Base-by-base conservation (phyloP, 108 stramenopile genomes). In the Discostella stelligeroides region DNA sequence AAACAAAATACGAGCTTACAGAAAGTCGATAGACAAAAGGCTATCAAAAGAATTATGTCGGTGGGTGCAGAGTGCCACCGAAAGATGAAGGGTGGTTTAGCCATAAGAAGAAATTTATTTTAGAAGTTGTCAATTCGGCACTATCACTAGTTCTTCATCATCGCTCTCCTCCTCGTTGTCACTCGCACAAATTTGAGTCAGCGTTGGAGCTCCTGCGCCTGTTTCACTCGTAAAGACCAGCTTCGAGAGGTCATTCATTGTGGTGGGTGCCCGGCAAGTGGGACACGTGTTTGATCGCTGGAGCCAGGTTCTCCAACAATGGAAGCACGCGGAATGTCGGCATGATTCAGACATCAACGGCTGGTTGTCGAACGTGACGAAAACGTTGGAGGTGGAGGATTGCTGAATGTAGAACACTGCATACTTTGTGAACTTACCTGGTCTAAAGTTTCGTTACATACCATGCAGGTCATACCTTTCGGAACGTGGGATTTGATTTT, bases 291-390 rank as follows among this genome's bases (percentile, higher is more conserved):
- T 43, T 18, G 68, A 70, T 23, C 81, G 75, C 8, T 72, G 50
- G n/a, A 94, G 75, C 93, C 93, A 94, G 17, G 66, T 41, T 50
- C 58, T 50, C 93, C 93, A 94, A 45, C 86, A 89, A 25, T 43
- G 29, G 8, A 51, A 24, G 56, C 88, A 88, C 8, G 83, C 83
- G 17, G 79, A 66, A 49, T 88, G 88, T 8, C 79, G 80, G 67
- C 92, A 94, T 58, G 57, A 38, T 12, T 78, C 70, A 20, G 88
- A 66, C 58, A 90, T 76, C 53, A 83, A 77, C 21, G 84, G 83
- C 74, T 88, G n/a, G 38, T 30, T 42, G 54, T 34, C 48, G 20
- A 15, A 37, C 34, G 34, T 34, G 5, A 30, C 41, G 48, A 43
- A 23, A 40, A 18, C 15, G 14, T 24, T 17, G 11, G 18, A n/a